Conservation (phyloP, 1,284 basidiomycete species). For the Butyriboletus appendiculatus region DNA sequence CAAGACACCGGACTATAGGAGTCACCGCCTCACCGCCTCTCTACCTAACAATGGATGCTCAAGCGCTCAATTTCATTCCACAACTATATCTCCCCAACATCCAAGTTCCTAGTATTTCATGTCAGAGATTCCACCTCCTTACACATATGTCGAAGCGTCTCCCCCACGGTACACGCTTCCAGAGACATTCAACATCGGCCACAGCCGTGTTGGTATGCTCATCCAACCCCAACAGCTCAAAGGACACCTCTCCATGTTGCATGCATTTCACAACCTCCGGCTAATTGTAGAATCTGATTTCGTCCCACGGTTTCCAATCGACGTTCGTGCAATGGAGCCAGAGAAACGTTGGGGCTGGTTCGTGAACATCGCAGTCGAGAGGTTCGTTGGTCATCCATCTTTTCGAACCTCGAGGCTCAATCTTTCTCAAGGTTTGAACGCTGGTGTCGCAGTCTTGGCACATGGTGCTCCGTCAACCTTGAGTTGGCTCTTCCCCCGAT, state of each 20-base stretch:
- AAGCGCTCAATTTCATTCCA: too few species aligned
- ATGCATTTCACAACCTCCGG: slow-evolving; percentile 24
- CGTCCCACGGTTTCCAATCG: slow-evolving; percentile 10
- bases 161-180: slow-evolving; percentile 20
- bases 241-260: slow-evolving; percentile 25
- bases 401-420: neutral
- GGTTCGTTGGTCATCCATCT: slow-evolving; percentile 10
- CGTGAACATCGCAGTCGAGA: slow-evolving; percentile 30
- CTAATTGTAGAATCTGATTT: slow-evolving; percentile 8
- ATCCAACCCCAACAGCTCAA: slow-evolving; percentile 23
- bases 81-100: neutral
- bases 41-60: too few species aligned
- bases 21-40: too few species aligned
- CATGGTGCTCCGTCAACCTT: neutral
- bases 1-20: too few species aligned
- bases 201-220: slow-evolving; percentile 6
- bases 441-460: slow-evolving; percentile 17
- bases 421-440: slow-evolving; percentile 13
- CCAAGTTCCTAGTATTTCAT: neutral
- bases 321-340: slow-evolving; percentile 19
- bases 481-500: slow-evolving; percentile 37
- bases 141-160: neutral
- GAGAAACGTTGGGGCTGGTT: slow-evolving; percentile 33
- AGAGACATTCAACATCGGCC: slow-evolving; percentile 18
- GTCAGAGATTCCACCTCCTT: slow-evolving; percentile 4